Evolutionary conservation across 2,329 filamentous ascomycete species (phyloP).

Genomic region (Diaporthe citriasiana): DNA sequence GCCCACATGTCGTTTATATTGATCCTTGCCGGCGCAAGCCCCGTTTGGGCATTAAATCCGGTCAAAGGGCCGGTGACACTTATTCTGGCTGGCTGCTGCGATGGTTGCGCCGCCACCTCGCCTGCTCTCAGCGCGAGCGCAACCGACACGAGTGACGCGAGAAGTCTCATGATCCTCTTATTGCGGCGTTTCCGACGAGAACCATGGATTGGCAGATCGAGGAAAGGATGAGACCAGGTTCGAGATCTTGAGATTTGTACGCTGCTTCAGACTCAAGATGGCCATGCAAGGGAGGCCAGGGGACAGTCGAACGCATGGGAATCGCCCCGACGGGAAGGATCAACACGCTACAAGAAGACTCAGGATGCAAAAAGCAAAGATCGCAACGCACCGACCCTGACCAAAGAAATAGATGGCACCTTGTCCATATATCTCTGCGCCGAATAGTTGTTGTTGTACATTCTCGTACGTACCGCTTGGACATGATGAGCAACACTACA

Average conservation of each 20-base stretch:
- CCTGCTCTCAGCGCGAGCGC: not conserved
- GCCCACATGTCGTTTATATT: slow-evolving; percentile 63
- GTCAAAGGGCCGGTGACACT: slow-evolving; percentile 55
- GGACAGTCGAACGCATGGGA: too few relatives aligned
- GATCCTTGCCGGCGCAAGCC: slow-evolving; percentile 59
- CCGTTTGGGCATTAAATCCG: slow-evolving; percentile 54
- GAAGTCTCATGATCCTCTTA: slow-evolving; percentile 21
- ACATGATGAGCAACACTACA: slow-evolving; percentile 4
- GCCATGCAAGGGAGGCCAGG: slow-evolving; percentile 12
- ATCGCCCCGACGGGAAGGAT: not conserved
- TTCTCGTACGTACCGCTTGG: slow-evolving; percentile 6
- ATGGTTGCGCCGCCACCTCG: slow-evolving; percentile 20
- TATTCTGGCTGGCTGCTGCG: slow-evolving; percentile 24
- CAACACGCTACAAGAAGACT: not conserved
- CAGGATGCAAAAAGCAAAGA: not conserved
- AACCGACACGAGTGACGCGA: not conserved
- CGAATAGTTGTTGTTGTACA: not conserved
- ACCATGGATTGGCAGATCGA: not conserved
- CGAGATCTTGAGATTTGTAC: slow-evolving; percentile 15
- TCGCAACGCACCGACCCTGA: not conserved
- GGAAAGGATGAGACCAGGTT: slow-evolving; percentile 4
- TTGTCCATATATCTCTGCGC: slow-evolving; percentile 7
- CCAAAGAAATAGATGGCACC: not conserved
- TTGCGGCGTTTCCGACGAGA: not conserved
- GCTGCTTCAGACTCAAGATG: not conserved